phyloP scores from a whole-genome alignment of 768 basidiomycete species.

The Termitomyces sp. region DNA sequence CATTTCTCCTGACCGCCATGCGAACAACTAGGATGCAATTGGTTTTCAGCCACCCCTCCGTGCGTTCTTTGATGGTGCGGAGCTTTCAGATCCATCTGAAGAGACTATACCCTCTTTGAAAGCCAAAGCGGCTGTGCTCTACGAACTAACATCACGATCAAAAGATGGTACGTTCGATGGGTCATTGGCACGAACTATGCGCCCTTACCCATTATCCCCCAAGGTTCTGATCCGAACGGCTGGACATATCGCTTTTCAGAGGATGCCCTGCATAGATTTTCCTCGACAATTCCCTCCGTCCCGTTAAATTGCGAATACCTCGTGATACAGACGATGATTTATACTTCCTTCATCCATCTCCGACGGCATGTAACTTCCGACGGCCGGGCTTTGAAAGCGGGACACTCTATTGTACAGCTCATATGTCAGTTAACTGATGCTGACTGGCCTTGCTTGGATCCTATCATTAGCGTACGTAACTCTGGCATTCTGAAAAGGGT shows the following conservation, averaged over 20 bases:
- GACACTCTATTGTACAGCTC: slow-evolving; percentile 39
- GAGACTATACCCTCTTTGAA: slow-evolving; percentile 39
- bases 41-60: slow-evolving; percentile 21
- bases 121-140: slow-evolving; percentile 49
- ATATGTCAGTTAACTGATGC: slow-evolving; percentile 44
- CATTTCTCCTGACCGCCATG: neutral
- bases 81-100: slow-evolving; percentile 21
- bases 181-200: slow-evolving; percentile 5
- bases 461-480: slow-evolving; percentile 47
- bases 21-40: slow-evolving; percentile 13
- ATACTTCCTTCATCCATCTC: slow-evolving; percentile 50
- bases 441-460: slow-evolving; percentile 54
- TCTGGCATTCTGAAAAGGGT: neutral
- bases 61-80: slow-evolving; percentile 25
- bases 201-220: slow-evolving; percentile 20
- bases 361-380: slow-evolving; percentile 38
- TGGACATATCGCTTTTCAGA: slow-evolving; percentile 36
- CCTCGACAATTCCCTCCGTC: slow-evolving; percentile 25
- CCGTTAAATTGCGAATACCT: slow-evolving; percentile 15
- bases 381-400: slow-evolving; percentile 40
- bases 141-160: slow-evolving; percentile 49
- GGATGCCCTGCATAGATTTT: slow-evolving; percentile 43
- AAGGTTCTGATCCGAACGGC: slow-evolving; percentile 32
- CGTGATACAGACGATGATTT: slow-evolving; percentile 41
- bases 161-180: slow-evolving; percentile 28